These are phyloP conservation scores for Nemophila menziesii DNA, from an alignment of 257 asterid species.

Conservation along the genomic window DNA sequence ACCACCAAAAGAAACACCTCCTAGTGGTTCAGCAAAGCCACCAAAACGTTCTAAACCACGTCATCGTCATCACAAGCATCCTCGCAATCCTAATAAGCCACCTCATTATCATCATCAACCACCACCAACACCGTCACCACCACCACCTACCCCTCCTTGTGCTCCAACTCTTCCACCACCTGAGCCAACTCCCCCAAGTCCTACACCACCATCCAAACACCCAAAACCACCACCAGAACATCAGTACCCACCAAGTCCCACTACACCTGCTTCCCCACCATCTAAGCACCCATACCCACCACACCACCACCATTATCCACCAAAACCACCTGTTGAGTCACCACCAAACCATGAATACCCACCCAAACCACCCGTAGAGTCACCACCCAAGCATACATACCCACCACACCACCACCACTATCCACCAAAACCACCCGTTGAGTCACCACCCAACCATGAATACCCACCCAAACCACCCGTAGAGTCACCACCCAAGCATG, in stretches of 20 bases:
- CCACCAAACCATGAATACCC: constrained; percentile 1
- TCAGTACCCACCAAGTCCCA: background rate
- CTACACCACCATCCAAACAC: background rate
- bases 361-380: background rate
- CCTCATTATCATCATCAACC: background rate
- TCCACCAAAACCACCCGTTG: background rate
- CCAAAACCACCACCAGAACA: background rate
- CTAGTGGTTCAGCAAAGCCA: background rate
- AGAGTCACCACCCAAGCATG: no score
- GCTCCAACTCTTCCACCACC: no score
- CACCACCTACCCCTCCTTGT: no score
- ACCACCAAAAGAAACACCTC: background rate
- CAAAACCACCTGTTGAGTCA: background rate
- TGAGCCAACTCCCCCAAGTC: background rate
- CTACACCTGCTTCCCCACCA: background rate
- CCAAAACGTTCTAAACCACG: background rate
- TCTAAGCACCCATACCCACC: background rate
- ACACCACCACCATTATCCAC: background rate
- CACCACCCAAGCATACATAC: no score
- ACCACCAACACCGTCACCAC: background rate
- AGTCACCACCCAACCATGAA: no score
- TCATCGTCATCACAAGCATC: background rate
- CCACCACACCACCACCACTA: background rate
- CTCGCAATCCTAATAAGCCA: no score
- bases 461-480: no score